Percentiles rank a stretch among this genome's conserved stretches.
phyloP scores from a whole-genome alignment of 495 filamentous ascomycete species.

The Neurospora tetrasperma region DNA sequence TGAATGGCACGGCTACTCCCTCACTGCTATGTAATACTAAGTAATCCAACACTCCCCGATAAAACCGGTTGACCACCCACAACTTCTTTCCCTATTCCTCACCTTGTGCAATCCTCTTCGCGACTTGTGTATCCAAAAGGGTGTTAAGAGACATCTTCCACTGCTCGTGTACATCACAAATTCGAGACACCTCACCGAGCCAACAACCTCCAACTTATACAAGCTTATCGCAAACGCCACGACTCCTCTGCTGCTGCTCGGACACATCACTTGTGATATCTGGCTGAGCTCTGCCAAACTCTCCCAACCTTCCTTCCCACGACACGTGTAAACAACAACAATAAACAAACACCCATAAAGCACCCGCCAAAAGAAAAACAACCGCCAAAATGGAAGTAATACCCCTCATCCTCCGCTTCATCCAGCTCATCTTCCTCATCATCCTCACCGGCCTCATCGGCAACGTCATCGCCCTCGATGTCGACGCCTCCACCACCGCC shows the following conservation, averaged over 20 bases:
- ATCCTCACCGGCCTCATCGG: conserved; percentile 39
- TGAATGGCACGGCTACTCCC: not conserved
- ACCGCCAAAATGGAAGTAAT: conserved; percentile 28
- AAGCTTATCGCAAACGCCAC: not conserved
- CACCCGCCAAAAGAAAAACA: not conserved
- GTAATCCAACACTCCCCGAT: not conserved
- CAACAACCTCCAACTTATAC: not conserved
- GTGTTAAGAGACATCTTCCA: not conserved
- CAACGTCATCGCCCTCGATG: conserved; percentile 38
- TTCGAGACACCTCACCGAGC: not conserved
- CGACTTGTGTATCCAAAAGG: not conserved
- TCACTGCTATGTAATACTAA: not conserved
- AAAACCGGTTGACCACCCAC: not conserved
- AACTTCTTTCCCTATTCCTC: not conserved
- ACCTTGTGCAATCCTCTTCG: not conserved
- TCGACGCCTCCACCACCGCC: conserved; percentile 23
- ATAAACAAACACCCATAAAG: not conserved
- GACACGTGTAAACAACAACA: not conserved
- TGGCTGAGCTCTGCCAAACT: not conserved
- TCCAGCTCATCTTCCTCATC: conserved; percentile 33
- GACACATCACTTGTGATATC: not conserved
- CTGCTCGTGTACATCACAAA: not conserved
- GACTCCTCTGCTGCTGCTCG: not conserved
- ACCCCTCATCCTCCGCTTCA: conserved; percentile 26
- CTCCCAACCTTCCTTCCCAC: not conserved